These are phyloP conservation scores for Neurospora sp. DNA, from an alignment of 2,329 filamentous ascomycete species.

Conservation along the genomic window DNA sequence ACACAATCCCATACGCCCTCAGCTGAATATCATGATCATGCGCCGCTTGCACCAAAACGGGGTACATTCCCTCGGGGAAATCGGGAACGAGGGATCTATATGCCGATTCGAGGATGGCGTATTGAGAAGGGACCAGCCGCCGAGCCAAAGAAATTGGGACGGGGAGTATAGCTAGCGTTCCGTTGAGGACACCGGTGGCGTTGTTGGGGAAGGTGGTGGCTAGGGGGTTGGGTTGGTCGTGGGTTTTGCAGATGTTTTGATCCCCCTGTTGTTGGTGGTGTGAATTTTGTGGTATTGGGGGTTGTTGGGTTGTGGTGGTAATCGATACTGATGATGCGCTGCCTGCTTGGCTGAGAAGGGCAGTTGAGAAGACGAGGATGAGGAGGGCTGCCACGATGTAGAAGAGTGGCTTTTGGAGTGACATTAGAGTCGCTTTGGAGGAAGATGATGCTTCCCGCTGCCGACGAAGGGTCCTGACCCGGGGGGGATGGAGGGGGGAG, in stretches of 20 bases:
- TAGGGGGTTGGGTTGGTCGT: constrained; percentile 37
- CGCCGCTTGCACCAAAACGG: constrained; percentile 38
- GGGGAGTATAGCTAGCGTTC: constrained; percentile 29
- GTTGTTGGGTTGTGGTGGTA: not conserved
- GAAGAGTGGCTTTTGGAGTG: constrained; percentile 10
- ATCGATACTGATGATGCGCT: not conserved
- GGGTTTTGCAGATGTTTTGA: constrained; percentile 15
- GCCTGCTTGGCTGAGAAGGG: constrained; percentile 12
- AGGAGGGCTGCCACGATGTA: constrained; percentile 12
- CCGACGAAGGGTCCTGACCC: not conserved
- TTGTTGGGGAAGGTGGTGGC: constrained; percentile 34
- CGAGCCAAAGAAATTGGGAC: constrained; percentile 20
- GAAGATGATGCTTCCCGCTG: not conserved
- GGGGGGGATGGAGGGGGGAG: not conserved
- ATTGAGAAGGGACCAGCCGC: constrained; percentile 36
- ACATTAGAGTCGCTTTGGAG: not conserved
- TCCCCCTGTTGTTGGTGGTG: not conserved
- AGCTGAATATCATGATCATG: constrained; percentile 42
- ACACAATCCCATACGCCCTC: constrained; percentile 26
- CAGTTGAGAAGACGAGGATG: constrained; percentile 12
- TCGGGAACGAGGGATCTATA: constrained; percentile 36
- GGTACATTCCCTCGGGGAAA: constrained; percentile 43
- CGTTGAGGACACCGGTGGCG: constrained; percentile 44
- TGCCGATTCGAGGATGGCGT: constrained; percentile 38
- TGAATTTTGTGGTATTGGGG: not conserved